Base-by-base conservation (phyloP, 2,329 filamentous ascomycete species). In the Decorospora gaudefroyi region DNA sequence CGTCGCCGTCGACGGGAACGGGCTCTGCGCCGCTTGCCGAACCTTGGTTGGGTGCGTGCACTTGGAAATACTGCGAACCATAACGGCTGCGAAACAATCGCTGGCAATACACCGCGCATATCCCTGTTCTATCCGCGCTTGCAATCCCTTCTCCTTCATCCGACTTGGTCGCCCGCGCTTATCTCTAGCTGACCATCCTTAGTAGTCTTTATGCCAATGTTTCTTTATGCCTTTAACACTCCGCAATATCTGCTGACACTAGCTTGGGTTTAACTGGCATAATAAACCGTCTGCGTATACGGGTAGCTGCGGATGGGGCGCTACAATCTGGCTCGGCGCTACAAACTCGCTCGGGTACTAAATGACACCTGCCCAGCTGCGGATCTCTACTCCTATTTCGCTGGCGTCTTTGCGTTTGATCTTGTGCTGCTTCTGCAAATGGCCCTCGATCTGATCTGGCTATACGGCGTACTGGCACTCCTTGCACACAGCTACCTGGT, bases 51-150 rank as follows among this genome's bases (percentile, higher is more conserved):
- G 21, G 26, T 15, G 12, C 26, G 26, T 36, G 19, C 23, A 46
- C 35, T 22, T 46, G 5, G 21, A 46, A 46, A 21, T 46, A 46
- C 37, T 46, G 23, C 18, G 13, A 42, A 11, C 36, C 11, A 12
- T 46, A 13, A 9, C 26, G n/a, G 27, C 40, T 43, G 26, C 33
- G 10, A 18, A 43, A 43, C 4, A 43, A 17, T 37, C 26, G 33
- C 40, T 43, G 12, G 41, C 18, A 44, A 31, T 44, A 26, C 18
- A 44, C 26, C 17, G 19, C 25, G 16, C 32, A 13, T 26, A 44
- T 10, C 19, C 19, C 13, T 34, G 10, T 12, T 30, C 30, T 6
- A 43, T 30, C 33, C 31, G 13, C 11, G 19, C 26, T 25, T 38
- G 12, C 15, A 44, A 16, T 8, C 21, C 27, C 29, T 32, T 32